These are phyloP conservation scores for Fomitopsis palustris DNA, from an alignment of 1,284 basidiomycete genomes.

Conservation along the genomic window DNA sequence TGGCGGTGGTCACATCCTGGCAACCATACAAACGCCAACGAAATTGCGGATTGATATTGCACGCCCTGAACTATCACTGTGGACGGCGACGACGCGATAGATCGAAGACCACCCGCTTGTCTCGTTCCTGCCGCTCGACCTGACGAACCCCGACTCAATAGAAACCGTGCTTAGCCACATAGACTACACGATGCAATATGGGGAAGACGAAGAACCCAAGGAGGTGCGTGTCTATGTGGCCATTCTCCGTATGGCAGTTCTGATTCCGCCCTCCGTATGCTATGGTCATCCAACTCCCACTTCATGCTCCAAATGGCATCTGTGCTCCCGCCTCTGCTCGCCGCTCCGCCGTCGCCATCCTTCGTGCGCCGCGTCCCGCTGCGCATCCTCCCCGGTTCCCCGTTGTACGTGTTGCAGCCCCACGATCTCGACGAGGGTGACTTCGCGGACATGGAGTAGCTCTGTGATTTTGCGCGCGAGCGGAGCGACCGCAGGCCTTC, in stretches of 20 bases:
- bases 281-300: not conserved
- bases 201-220: conserved; percentile 90
- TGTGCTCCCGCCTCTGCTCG: not conserved
- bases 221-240: conserved; percentile 48
- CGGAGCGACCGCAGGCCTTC: not conserved
- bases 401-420: conserved; percentile 45
- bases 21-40: not conserved
- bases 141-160: conserved; percentile 87
- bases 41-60: not conserved
- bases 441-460: conserved; percentile 67
- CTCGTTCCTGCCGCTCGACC: conserved; percentile 93
- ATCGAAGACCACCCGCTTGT: conserved; percentile 99
- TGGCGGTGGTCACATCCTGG: not conserved
- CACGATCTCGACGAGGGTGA: conserved; percentile 88
- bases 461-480: not conserved
- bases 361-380: not conserved
- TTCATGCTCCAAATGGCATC: not conserved
- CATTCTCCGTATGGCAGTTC: not conserved
- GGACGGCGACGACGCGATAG: conserved; percentile 37
- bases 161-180: conserved; percentile 92
- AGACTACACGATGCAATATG: conserved; percentile 97
- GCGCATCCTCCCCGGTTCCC: not conserved
- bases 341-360: not conserved
- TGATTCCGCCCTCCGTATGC: not conserved
- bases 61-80: not conserved